A percentile compares a stretch with the other conserved stretches of the same genome.
Evolutionary conservation across 2,329 filamentous ascomycete species (phyloP).

Genomic region (Graphium sp.): DNA sequence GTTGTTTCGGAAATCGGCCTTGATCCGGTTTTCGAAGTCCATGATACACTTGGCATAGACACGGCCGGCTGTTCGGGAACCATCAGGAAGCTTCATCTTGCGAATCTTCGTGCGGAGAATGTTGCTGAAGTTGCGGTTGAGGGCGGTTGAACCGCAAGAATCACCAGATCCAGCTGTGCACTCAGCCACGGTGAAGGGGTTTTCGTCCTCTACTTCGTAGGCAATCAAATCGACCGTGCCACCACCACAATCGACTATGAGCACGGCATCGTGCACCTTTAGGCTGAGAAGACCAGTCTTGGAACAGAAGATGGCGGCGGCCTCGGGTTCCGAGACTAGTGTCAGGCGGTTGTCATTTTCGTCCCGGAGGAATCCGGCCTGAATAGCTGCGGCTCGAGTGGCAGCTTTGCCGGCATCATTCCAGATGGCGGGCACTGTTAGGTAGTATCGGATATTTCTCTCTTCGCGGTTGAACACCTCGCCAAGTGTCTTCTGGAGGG

Average conservation of each 20-base stretch:
- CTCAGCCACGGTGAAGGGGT: constrained; percentile 90
- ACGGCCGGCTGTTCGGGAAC: constrained; percentile 91
- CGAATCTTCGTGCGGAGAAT: constrained; percentile 94
- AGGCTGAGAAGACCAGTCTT: constrained; percentile 92
- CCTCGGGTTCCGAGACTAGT: constrained; percentile 89
- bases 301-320: constrained; percentile 91
- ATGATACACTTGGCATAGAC: constrained; percentile 99
- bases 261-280: constrained; percentile 94
- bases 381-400: constrained; percentile 86
- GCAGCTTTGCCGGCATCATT: constrained; percentile 97
- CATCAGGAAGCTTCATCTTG: constrained; percentile 97
- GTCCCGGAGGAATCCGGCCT: constrained; percentile 89
- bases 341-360: constrained; percentile 96
- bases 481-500: constrained; percentile 87
- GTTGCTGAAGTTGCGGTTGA: constrained; percentile 97
- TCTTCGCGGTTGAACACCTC: constrained; percentile 98
- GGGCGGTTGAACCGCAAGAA: constrained; percentile 92
- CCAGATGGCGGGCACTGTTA: constrained; percentile 99
- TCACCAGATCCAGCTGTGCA: constrained; percentile 95
- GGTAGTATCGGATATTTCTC: constrained; percentile 92
- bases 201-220: constrained; percentile 96
- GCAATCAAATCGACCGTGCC: constrained; percentile 98
- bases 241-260: constrained; percentile 96
- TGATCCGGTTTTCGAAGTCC: constrained; percentile 99
- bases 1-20: constrained; percentile 98